phyloP scores from a whole-genome alignment of 192 early-diverging fungal species.

The Backusella parvicylindrica region DNA sequence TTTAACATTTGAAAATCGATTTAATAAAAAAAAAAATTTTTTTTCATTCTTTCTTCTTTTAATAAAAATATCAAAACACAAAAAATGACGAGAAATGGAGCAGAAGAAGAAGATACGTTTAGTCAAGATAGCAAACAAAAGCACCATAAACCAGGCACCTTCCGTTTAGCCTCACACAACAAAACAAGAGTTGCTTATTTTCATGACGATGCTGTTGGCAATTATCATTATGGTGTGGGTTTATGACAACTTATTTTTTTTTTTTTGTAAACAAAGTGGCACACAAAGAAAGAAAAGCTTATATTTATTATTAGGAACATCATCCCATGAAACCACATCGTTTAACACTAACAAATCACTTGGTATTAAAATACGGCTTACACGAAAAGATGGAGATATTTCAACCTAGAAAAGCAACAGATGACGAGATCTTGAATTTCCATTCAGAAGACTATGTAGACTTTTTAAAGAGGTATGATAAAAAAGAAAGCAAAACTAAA shows the following conservation, averaged over 20 bases:
- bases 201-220: conserved; percentile 74
- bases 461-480: conserved; percentile 74
- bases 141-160: background rate
- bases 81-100: conserved; percentile 26
- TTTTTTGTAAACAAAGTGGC: background rate
- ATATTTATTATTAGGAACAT: too few species aligned
- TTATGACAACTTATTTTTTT: background rate
- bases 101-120: conserved; percentile 24
- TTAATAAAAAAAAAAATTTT: background rate
- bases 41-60: background rate
- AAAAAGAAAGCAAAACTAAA: background rate
- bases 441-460: conserved; percentile 96
- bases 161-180: conserved; percentile 47
- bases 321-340: conserved; percentile 94
- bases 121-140: conserved; percentile 27
- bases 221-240: conserved; percentile 73
- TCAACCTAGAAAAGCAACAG: conserved; percentile 82
- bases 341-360: conserved; percentile 89
- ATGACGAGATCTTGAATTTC: conserved; percentile 89
- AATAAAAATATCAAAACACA: background rate
- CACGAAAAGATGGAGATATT: conserved; percentile 87
- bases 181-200: conserved; percentile 70
- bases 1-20: too few species aligned
- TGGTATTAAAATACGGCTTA: conserved; percentile 90
- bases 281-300: background rate